phyloP scores from a whole-genome alignment of 495 filamentous ascomycete species.

The Trichoderma asperelloides region DNA sequence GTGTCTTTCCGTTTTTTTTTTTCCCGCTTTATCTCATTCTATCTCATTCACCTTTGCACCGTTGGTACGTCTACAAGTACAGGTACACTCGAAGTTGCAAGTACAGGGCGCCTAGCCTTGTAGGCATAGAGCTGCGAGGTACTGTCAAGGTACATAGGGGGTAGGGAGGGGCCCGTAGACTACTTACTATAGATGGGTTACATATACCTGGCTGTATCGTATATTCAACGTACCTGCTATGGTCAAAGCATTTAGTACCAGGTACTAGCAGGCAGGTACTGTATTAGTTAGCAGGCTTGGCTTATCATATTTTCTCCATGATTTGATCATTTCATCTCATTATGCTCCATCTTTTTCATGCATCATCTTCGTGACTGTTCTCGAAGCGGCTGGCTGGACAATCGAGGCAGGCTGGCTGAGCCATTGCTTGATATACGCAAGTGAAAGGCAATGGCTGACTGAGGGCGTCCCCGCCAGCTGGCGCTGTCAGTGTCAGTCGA shows the following conservation, averaged over 20 bases:
- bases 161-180: too few species aligned
- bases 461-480: not conserved
- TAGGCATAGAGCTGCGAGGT: too few species aligned
- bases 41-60: not conserved
- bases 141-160: not conserved
- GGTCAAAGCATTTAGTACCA: not conserved
- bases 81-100: too few species aligned
- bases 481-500: conserved; percentile 7
- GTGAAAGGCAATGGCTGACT: not conserved
- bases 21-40: not conserved
- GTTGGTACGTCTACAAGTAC: too few species aligned
- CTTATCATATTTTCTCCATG: not conserved
- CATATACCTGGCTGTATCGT: too few species aligned
- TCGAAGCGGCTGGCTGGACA: not conserved
- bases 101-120: too few species aligned
- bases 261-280: not conserved
- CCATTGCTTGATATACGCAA: not conserved
- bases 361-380: not conserved
- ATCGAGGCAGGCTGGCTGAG: not conserved
- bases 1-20: conserved; percentile 4
- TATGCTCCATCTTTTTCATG: not conserved
- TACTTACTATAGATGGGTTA: too few species aligned
- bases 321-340: conserved; percentile 3
- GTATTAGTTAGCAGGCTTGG: not conserved
- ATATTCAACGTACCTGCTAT: too few species aligned